phyloP scores from a whole-genome alignment of 192 early-diverging fungal species.

The Linnemannia elongata region DNA sequence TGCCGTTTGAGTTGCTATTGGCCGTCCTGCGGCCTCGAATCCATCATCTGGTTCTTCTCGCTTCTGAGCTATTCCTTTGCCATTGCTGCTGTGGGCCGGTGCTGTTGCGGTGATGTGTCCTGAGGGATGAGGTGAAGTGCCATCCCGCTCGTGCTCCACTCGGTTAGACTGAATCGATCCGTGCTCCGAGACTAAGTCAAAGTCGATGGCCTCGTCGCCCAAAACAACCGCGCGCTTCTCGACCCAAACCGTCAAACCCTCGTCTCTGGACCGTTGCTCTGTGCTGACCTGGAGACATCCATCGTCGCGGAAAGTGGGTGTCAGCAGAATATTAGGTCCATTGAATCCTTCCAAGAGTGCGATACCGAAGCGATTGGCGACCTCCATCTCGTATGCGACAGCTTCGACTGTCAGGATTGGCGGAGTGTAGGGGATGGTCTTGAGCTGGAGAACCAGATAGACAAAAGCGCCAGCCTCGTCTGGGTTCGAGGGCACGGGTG shows the following conservation, averaged over 20 bases:
- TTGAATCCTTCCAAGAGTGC: slow-evolving; percentile 31
- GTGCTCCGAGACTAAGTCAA: slow-evolving; percentile 36
- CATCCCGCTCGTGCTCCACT: slow-evolving; percentile 3
- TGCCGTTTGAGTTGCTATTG: neutral
- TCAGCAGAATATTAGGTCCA: slow-evolving; percentile 19
- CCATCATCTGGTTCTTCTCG: slow-evolving; percentile 44
- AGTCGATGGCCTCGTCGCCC: slow-evolving; percentile 45
- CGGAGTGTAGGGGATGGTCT: slow-evolving; percentile 51
- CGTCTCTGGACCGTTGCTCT: slow-evolving; percentile 32
- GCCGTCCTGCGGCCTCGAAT: slow-evolving; percentile 17
- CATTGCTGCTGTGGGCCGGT: too few species aligned
- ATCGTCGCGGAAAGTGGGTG: slow-evolving; percentile 42
- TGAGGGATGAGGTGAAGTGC: neutral
- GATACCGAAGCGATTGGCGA: slow-evolving; percentile 47
- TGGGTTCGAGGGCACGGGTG: slow-evolving; percentile 45
- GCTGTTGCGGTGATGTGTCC: neutral
- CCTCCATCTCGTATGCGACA: slow-evolving; percentile 50
- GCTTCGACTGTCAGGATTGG: slow-evolving; percentile 54
- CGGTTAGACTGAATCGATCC: slow-evolving; percentile 30
- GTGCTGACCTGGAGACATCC: slow-evolving; percentile 44
- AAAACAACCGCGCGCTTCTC: slow-evolving; percentile 49
- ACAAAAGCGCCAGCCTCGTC: slow-evolving; percentile 55
- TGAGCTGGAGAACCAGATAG: slow-evolving; percentile 50
- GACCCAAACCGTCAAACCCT: slow-evolving; percentile 52
- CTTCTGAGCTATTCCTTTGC: slow-evolving; percentile 15